Conservation (phyloP, 202 grass and related monocot species). For the Eragrostis tef region DNA sequence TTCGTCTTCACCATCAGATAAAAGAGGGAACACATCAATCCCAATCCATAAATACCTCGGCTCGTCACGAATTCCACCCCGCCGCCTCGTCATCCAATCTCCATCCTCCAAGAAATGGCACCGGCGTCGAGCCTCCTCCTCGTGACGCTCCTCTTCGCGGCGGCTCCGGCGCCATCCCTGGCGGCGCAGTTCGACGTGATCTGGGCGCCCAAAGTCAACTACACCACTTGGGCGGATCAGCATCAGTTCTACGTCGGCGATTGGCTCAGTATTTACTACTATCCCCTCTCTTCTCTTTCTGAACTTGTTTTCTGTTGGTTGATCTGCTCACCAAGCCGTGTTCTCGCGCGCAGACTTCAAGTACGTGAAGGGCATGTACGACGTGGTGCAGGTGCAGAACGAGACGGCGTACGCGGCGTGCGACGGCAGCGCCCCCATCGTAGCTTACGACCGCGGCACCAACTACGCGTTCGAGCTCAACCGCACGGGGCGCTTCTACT, state of each 20-base stretch:
- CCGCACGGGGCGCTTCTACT: conserved; percentile 50
- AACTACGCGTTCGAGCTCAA: conserved; percentile 54
- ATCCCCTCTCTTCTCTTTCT: not conserved
- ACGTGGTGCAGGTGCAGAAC: conserved; percentile 61
- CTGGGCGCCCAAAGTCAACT: conserved; percentile 53
- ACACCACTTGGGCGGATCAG: conserved; percentile 52
- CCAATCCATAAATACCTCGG: conserved; percentile 35
- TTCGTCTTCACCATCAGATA: not conserved
- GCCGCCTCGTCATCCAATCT: not conserved
- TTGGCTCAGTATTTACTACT: conserved; percentile 46
- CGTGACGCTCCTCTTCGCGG: conserved; percentile 8
- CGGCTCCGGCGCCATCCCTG: conserved; percentile 7
- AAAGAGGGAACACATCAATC: not conserved
- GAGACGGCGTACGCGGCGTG: conserved; percentile 48
- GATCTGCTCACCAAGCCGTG: not conserved
- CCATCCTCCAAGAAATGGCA: conserved; percentile 24
- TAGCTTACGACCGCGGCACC: conserved; percentile 40
- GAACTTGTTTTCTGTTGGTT: not conserved
- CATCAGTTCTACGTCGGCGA: conserved; percentile 56
- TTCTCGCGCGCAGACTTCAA: conserved; percentile 39
- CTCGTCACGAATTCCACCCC: conserved; percentile 19
- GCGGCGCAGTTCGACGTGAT: conserved; percentile 23
- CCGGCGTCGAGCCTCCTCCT: conserved; percentile 8
- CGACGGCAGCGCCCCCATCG: conserved; percentile 41
- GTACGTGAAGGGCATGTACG: conserved; percentile 48